Conservation (phyloP, 768 basidiomycete genomes). For the Coprinopsis strossmayeri region DNA sequence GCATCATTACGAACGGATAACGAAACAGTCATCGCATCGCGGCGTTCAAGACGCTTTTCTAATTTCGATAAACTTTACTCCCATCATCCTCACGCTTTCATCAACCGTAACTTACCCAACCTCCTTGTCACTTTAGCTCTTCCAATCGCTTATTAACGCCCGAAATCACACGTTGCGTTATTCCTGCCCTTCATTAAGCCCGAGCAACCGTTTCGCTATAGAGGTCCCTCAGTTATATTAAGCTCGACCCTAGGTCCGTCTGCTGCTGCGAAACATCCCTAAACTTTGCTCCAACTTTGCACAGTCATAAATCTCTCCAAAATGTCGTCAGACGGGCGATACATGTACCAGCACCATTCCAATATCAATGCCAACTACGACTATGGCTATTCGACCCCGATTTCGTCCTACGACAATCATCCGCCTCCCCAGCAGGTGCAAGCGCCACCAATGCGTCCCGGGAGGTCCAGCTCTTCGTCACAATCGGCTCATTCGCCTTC, state of each 20-base stretch:
- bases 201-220: neutral
- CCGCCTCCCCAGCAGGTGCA: constrained; percentile 6
- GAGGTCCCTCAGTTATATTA: neutral
- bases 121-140: constrained; percentile 16
- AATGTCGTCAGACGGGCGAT: constrained; percentile 46
- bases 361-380: constrained; percentile 41
- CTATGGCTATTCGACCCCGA: constrained; percentile 23
- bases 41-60: neutral
- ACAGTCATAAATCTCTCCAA: neutral
- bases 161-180: constrained; percentile 5
- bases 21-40: neutral
- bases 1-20: neutral
- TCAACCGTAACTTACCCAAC: constrained; percentile 8
- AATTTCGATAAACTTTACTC: neutral
- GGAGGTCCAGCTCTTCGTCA: constrained; percentile 18
- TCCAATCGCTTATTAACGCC: constrained; percentile 8
- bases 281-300: neutral
- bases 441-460: constrained; percentile 10
- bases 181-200: constrained; percentile 2
- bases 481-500: constrained; percentile 21
- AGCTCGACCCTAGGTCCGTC: neutral
- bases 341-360: constrained; percentile 47
- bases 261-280: neutral
- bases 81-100: constrained; percentile 4
- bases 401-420: constrained; percentile 27